Percentiles rank a stretch among this genome's conserved stretches.
These are phyloP conservation scores for Creolimax fragrantissima DNA, from an alignment of 78 protist genomes.

Conservation along the genomic window DNA sequence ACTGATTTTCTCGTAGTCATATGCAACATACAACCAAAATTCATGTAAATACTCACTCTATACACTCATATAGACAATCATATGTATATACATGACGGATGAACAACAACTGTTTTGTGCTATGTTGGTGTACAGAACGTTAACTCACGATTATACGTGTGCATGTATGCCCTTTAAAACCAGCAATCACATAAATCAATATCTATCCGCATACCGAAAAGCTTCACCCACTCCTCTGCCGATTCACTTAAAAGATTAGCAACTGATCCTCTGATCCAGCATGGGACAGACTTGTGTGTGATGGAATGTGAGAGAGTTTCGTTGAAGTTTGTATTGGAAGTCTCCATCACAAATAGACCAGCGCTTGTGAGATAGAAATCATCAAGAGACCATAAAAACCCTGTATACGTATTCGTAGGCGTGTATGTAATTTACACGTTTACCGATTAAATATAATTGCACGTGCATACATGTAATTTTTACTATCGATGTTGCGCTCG, in stretches of 20 bases:
- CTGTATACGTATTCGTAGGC: slow-evolving; percentile 32
- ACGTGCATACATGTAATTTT: neutral
- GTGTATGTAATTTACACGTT: neutral
- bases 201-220: neutral
- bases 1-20: too few relatives aligned
- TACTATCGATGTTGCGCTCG: too few relatives aligned
- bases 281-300: slow-evolving; percentile 10
- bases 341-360: slow-evolving; percentile 56
- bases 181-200: neutral
- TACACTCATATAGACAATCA: too few relatives aligned
- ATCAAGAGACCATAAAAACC: slow-evolving; percentile 52
- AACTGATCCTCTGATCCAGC: neutral
- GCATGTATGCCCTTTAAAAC: neutral
- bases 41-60: too few relatives aligned
- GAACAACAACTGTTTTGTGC: too few relatives aligned
- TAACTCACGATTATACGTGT: too few relatives aligned
- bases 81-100: too few relatives aligned
- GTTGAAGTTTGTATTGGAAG: slow-evolving; percentile 54
- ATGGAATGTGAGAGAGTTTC: slow-evolving; percentile 27
- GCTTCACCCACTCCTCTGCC: slow-evolving; percentile 21
- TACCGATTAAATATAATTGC: neutral
- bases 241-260: slow-evolving; percentile 24
- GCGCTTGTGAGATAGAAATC: slow-evolving; percentile 54
- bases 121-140: too few relatives aligned
- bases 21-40: too few relatives aligned